Evolutionary conservation across 805 yeast genomes (phyloP), one percentile per base, ranked within the genome.

Genomic region (Myxozyma mucilagina): DNA sequence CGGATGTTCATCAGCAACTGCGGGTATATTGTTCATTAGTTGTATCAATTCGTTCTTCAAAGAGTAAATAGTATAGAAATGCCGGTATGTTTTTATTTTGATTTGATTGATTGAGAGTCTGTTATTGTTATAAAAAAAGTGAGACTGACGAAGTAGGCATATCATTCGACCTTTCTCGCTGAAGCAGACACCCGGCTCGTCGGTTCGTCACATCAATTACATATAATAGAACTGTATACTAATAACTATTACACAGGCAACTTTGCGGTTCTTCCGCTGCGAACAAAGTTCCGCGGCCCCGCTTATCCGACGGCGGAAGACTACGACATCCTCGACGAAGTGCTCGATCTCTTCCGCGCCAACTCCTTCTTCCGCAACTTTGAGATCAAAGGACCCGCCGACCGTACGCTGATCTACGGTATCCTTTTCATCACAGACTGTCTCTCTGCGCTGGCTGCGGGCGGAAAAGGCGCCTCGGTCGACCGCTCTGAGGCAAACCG

Each of bases 311-410:
- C 84, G 59, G 75, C 84, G 2, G 73, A 71, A 16, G 89, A 85
- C 68, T 93, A 92, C 73, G 99, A 94, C 76, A 89, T 94, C 59
- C 82, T 89, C 59, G 99, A 94, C 74, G 99, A 94, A 74, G 82
- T 86, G 32, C 77, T 94, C 57, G 98, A 94, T 75, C 80, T 94
- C 57, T 94, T 94, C 76, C 82, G 99, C 67, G 97, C 97, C 69
- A 94, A 94, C 75, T 89, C 97, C 11, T 93, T 94, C 76, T 94
- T 94, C 83, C 88, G 89, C 73, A 94, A 94, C 79, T 94, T 94
- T 74, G 99, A 94, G 77, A 92, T 94, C 78, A 90, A 90, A 74
- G 97, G 97, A 11, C 89, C 96, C 24, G 87, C 97, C 3, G 99
- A 94, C 74, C 82, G 99, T 67, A 82, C 93, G 10, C 79, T 94